Percentiles rank a stretch among this genome's conserved stretches.
Conservation (phyloP, 2,329 filamentous ascomycete genomes). For the Drechslerella dactyloides region DNA sequence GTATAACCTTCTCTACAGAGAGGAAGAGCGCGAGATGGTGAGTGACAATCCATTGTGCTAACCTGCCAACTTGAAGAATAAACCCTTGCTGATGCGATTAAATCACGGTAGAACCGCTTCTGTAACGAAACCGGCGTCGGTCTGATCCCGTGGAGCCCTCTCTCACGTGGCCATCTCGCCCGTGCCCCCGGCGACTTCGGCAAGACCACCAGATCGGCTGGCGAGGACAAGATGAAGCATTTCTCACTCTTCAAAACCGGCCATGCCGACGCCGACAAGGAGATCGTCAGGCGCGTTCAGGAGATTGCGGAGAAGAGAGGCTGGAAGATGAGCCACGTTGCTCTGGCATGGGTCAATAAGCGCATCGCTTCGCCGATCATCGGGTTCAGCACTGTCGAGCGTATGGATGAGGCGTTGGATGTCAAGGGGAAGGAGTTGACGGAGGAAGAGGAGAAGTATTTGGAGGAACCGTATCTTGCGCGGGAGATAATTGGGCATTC, state of each 20-base stretch:
- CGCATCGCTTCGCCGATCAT: slow-evolving; percentile 67
- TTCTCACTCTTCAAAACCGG: slow-evolving; percentile 58
- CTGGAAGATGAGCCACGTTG: slow-evolving; percentile 69
- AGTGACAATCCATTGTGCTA: slow-evolving; percentile 22
- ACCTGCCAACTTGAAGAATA: not conserved
- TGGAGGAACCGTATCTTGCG: slow-evolving; percentile 69
- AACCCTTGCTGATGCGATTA: slow-evolving; percentile 2
- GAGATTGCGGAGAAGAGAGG: slow-evolving; percentile 66
- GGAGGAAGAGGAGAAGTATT: slow-evolving; percentile 66
- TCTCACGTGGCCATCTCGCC: slow-evolving; percentile 57
- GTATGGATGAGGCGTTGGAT: slow-evolving; percentile 69
- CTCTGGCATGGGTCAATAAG: slow-evolving; percentile 68
- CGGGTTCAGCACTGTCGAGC: slow-evolving; percentile 66
- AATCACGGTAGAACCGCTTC: slow-evolving; percentile 55
- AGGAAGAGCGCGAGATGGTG: slow-evolving; percentile 68
- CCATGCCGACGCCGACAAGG: slow-evolving; percentile 61
- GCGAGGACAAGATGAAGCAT: slow-evolving; percentile 56
- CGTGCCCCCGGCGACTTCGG: slow-evolving; percentile 54
- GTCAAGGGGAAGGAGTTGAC: slow-evolving; percentile 62
- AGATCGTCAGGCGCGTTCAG: slow-evolving; percentile 65
- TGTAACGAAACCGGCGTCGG: slow-evolving; percentile 61
- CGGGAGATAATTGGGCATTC: slow-evolving; percentile 60
- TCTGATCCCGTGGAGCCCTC: slow-evolving; percentile 59
- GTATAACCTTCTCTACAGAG: slow-evolving; percentile 67
- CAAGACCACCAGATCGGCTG: slow-evolving; percentile 50